These are phyloP conservation scores for Pseudevernia furfuracea DNA, from an alignment of 495 filamentous ascomycete genomes.

Conservation along the genomic window DNA sequence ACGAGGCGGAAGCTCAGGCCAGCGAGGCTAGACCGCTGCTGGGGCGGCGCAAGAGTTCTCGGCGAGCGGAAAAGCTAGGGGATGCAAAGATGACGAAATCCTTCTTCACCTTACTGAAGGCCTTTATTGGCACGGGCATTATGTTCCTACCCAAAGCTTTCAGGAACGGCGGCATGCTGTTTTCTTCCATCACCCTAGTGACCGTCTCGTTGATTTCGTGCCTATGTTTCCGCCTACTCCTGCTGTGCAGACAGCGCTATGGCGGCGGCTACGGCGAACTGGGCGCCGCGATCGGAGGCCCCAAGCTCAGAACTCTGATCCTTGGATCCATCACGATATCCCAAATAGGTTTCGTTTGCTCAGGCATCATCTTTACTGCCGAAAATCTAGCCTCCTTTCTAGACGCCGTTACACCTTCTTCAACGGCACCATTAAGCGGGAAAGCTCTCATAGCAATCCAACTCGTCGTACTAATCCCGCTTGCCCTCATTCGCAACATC, in stretches of 20 bases:
- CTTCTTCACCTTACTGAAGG: constrained; percentile 61
- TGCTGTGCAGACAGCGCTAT: constrained; percentile 45
- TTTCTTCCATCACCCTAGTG: constrained; percentile 53
- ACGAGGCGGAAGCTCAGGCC: constrained; percentile 38
- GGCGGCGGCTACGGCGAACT: constrained; percentile 58
- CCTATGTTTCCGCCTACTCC: constrained; percentile 56
- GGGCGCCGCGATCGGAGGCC: constrained; percentile 47
- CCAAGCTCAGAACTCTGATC: constrained; percentile 44
- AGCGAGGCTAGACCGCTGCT: constrained; percentile 47
- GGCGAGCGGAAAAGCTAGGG: constrained; percentile 36
- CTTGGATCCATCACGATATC: constrained; percentile 55
- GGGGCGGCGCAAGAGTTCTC: constrained; percentile 39
- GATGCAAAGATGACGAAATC: constrained; percentile 54
- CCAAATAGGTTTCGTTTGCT: constrained; percentile 60
- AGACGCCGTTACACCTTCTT: constrained; percentile 40
- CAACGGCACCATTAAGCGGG: constrained; percentile 35
- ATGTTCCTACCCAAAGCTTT: constrained; percentile 65
- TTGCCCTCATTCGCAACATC: constrained; percentile 57
- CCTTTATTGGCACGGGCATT: constrained; percentile 59
- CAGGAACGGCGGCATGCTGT: constrained; percentile 59
- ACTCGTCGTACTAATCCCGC: constrained; percentile 47
- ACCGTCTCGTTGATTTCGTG: constrained; percentile 47
- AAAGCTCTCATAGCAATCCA: constrained; percentile 48
- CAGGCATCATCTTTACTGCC: constrained; percentile 58
- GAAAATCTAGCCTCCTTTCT: constrained; percentile 54